Evolutionary conservation across 2,329 filamentous ascomycete genomes (phyloP).

Genomic region (Ophiocordyceps sinensis): DNA sequence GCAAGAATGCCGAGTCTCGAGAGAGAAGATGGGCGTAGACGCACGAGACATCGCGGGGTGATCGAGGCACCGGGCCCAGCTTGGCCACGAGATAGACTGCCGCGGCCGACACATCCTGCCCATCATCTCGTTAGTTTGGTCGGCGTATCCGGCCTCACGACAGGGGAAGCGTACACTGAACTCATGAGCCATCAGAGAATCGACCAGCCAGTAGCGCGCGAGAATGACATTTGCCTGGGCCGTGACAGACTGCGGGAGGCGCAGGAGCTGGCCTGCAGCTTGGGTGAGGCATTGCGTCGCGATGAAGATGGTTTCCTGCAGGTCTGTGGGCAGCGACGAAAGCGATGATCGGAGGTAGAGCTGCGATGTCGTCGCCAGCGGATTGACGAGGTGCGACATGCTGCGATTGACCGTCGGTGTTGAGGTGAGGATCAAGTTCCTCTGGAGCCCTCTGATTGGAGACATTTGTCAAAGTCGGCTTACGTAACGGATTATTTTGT

Average conservation of each 20-base stretch:
- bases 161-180: constrained; percentile 28
- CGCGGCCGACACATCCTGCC: constrained; percentile 67
- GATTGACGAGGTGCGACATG: constrained; percentile 54
- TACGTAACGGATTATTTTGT: too few species aligned
- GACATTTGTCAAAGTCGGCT: too few species aligned
- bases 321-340: constrained; percentile 46
- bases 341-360: constrained; percentile 42
- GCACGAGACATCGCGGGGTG: constrained; percentile 67
- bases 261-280: constrained; percentile 64
- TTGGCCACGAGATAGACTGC: constrained; percentile 72
- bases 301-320: constrained; percentile 60
- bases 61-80: constrained; percentile 61
- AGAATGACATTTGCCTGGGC: constrained; percentile 75
- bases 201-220: constrained; percentile 62
- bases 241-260: constrained; percentile 72
- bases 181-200: constrained; percentile 40
- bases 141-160: constrained; percentile 3
- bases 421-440: too few species aligned
- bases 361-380: constrained; percentile 58
- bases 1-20: constrained; percentile 39
- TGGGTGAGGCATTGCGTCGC: constrained; percentile 62
- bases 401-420: not conserved
- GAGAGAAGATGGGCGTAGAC: constrained; percentile 73
- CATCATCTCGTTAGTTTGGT: not conserved
- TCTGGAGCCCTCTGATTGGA: too few species aligned